Base-by-base conservation (phyloP, 2,329 filamentous ascomycete species). In the Coleophoma cylindrospora region DNA sequence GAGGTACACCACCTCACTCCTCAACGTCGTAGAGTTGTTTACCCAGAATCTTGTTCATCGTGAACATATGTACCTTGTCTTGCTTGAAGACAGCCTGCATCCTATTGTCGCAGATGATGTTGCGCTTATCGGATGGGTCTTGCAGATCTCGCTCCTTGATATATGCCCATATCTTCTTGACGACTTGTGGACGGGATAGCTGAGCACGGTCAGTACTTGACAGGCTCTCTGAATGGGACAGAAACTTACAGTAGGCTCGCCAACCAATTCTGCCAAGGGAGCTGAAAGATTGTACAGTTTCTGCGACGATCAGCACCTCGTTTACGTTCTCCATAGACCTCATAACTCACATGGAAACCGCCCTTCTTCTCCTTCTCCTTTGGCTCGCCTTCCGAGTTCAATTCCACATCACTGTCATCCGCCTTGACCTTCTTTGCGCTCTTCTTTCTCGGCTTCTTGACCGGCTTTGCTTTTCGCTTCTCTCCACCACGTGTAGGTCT, bases 1-100 rank as follows among this genome's bases (percentile, higher is more conserved):
- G 6, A 36, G 10, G 27, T 27, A 27, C 7, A 27, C 27, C 9
- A 27, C 9, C 27, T 27, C 27, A 51, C 67, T 94, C 90, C 48
- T 92, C 90, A 44, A 89, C 78, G 2, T 87, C 88, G 65, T 95
- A 96, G 37, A 97, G 76, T 64, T 97, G 92, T 66, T 87, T 85
- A 55, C 89, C 90, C 11, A 97, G 82, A 14, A 96, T 81, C 75
- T 96, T 96, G 75, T 96, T 97, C 92, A 99, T 97, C 59, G 90
- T 91, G 70, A 99, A 99, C 94, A 99, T 99, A 70, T 97, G 90
- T 45, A 99, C 87, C 63, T 81, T 88, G 62, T 91, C 83, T 63
- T 87, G 81, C 68, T 95, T 95, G 74, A 99, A 99, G 8, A 99
- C 87, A 7, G 87, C 87, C 53, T 89, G 84, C 86, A 99, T 87